These are phyloP conservation scores for Eimeria maxima DNA, from an alignment of 169 alveolate genomes.

Conservation along the genomic window DNA sequence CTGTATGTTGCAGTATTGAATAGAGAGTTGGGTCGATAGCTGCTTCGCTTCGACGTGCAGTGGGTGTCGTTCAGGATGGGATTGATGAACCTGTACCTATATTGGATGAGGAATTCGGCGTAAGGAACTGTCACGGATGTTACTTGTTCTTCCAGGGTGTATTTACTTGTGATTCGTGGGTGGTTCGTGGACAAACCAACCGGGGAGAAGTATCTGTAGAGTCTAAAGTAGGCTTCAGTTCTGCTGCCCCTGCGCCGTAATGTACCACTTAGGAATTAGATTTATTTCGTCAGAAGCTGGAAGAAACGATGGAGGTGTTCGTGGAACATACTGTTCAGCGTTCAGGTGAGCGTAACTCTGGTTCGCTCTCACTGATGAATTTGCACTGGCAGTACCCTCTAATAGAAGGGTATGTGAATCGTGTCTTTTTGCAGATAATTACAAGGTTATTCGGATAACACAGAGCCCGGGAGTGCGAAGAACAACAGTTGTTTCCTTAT, in stretches of 20 bases:
- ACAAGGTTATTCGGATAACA: not conserved
- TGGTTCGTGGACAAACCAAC: not conserved
- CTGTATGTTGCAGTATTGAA: not conserved
- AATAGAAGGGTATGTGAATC: not conserved
- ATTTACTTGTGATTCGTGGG: not conserved
- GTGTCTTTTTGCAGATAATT: not conserved
- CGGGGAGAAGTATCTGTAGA: not conserved
- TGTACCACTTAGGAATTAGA: not conserved
- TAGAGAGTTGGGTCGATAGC: not conserved
- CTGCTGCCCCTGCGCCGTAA: not conserved
- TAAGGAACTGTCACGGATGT: not conserved
- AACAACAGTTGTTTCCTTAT: conserved; percentile 12
- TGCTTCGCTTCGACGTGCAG: not conserved
- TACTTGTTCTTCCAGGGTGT: not conserved
- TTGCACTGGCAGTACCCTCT: not conserved
- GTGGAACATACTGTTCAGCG: not conserved
- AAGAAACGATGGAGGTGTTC: not conserved
- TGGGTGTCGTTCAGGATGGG: conserved; percentile 1
- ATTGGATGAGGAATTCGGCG: conserved; percentile 1
- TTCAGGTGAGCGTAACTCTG: not conserved
- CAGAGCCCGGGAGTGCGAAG: conserved; percentile 6
- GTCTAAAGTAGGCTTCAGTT: not conserved
- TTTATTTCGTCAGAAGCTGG: not conserved
- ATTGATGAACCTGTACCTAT: not conserved
- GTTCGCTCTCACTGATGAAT: not conserved